Evolutionary conservation across 371 early-diverging fungal species (phyloP), one percentile per base, ranked within the genome.

Genomic region (Blakeslea trispora): DNA sequence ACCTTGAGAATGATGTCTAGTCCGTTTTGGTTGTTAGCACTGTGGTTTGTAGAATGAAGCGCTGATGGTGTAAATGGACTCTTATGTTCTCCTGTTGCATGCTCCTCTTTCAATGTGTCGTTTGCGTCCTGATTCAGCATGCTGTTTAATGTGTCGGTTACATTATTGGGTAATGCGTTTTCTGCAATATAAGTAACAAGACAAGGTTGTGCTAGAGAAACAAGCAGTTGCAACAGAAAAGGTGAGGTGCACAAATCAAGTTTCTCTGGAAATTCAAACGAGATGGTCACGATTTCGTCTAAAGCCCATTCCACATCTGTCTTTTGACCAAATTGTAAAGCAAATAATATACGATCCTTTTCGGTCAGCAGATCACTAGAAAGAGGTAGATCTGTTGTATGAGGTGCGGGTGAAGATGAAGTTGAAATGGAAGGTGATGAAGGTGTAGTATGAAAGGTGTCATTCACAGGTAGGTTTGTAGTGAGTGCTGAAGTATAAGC

Each of bases 271-370:
- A 39, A 52, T 34, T 77, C 77, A 42, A 69, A 77, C 1, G 91
- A 89, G 5, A 90, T 66, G 35, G 79, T 75, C 44, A 91, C 70
- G 14, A 93, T 78, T 35, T 78, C 78, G 59, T 86, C 81, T 53
- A 92, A 84, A 7, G 92, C 91, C 91, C 91, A 91, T 60, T 93
- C 93, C 10, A 91, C 70, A 63, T 91, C 91, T 53, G 86, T 84
- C 18, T 87, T 84, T 10, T 91, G 75, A 11, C 78, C 79, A 39
- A 65, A 60, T 3, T 61, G 66, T 23, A 93, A 68, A 0, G 93
- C 88, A 23, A 93, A 79, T 2, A 88, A 64, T 11, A 91, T 74
- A n/a, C 89, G 77, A 66, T 89, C 90, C 37, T 84, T 86, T 59
- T 76, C 59, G 11, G 34, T 64, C 3, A 62, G 51, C 13, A 41